Evolutionary conservation across 495 filamentous ascomycete genomes (phyloP).

Genomic region (Tuber melanosporum): DNA sequence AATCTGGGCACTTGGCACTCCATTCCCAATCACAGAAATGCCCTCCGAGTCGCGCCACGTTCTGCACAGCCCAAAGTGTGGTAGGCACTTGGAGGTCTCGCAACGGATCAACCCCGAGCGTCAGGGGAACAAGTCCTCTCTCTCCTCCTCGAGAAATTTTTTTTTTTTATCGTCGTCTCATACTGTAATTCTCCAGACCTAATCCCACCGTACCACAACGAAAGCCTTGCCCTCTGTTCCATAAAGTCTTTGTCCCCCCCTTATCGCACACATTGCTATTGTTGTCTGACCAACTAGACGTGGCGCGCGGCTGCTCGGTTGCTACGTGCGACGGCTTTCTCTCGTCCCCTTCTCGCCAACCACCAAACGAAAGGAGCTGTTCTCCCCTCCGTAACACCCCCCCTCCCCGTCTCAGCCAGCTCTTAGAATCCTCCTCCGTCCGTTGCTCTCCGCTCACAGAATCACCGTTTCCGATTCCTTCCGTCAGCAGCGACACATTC

Average conservation of each 20-base stretch:
- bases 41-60: not conserved
- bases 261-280: not conserved
- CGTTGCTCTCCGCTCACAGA: not conserved
- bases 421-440: not conserved
- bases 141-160: not conserved
- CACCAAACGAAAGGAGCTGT: slow-evolving; percentile 26
- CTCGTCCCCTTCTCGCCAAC: slow-evolving; percentile 12
- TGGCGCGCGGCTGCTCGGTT: slow-evolving; percentile 35
- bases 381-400: slow-evolving; percentile 10
- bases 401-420: slow-evolving; percentile 10
- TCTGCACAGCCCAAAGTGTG: not conserved
- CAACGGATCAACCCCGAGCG: not conserved
- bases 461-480: slow-evolving; percentile 9
- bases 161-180: not conserved
- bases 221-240: not conserved
- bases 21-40: not conserved
- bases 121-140: not conserved
- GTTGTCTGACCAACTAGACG: slow-evolving; percentile 22
- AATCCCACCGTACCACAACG: too few species aligned
- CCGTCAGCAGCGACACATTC: slow-evolving; percentile 21
- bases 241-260: not conserved
- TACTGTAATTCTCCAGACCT: not conserved
- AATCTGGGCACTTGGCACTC: not conserved
- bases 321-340: slow-evolving; percentile 23
- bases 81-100: not conserved